phyloP scores from a whole-genome alignment of 768 basidiomycete species.

The Boletus vermiculosoides region DNA sequence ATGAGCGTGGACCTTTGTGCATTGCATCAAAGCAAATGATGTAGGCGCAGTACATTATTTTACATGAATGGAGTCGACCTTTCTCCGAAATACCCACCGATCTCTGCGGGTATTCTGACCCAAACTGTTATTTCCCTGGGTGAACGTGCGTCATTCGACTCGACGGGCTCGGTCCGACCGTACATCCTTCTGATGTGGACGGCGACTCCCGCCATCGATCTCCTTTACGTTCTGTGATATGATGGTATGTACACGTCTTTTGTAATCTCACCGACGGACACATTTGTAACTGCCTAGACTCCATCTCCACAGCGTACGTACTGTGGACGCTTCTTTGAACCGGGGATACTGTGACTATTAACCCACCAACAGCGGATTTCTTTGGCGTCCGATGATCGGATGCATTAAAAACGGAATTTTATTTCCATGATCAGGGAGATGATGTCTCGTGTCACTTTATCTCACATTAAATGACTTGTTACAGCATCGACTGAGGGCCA shows the following conservation, averaged over 20 bases:
- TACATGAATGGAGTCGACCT: not conserved
- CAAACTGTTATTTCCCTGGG: not conserved
- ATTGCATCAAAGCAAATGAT: not conserved
- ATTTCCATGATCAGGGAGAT: conserved; percentile 16
- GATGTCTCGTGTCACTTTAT: conserved; percentile 18
- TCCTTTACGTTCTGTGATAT: conserved; percentile 12
- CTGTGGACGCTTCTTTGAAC: conserved; percentile 7
- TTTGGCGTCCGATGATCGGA: conserved; percentile 21
- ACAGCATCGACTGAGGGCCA: conserved; percentile 18
- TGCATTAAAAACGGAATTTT: conserved; percentile 6
- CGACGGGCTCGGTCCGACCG: not conserved
- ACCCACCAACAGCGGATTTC: conserved; percentile 13
- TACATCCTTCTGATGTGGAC: conserved; percentile 1
- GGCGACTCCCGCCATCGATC: conserved; percentile 11
- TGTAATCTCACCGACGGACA: conserved; percentile 1
- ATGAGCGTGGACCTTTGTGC: not conserved
- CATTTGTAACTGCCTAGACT: conserved; percentile 9
- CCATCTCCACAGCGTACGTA: conserved; percentile 24
- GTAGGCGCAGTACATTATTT: not conserved
- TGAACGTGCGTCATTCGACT: conserved; percentile 1
- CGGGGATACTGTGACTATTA: conserved; percentile 10
- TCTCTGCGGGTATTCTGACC: conserved; percentile 5
- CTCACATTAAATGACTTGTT: conserved; percentile 18
- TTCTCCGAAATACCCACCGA: conserved; percentile 6
- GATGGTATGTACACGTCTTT: conserved; percentile 12